A percentile compares a stretch with the other conserved stretches of the same genome.
These are phyloP conservation scores for Nitzschia palea DNA, from an alignment of 108 stramenopile genomes.

Conservation along the genomic window DNA sequence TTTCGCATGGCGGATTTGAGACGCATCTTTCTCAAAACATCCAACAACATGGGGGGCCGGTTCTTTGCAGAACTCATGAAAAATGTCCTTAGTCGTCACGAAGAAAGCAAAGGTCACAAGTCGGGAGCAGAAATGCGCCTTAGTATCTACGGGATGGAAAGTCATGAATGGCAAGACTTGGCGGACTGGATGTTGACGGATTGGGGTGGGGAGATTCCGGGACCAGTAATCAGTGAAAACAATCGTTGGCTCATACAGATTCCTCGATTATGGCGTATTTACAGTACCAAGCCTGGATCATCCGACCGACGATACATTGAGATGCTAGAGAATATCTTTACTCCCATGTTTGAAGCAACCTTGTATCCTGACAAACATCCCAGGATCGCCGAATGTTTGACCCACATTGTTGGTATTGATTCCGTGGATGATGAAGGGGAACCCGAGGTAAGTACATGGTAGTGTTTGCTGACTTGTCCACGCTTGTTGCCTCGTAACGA, in stretches of 20 bases:
- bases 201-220: slow-evolving; percentile 72
- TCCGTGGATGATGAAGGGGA: slow-evolving; percentile 98
- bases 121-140: slow-evolving; percentile 94
- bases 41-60: slow-evolving; percentile 86
- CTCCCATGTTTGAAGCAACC: slow-evolving; percentile 96
- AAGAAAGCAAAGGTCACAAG: slow-evolving; percentile 89
- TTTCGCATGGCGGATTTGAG: slow-evolving; percentile 96
- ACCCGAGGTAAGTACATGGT: slow-evolving; percentile 50
- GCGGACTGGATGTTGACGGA: slow-evolving; percentile 80
- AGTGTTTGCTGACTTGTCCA: neutral
- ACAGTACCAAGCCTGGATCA: slow-evolving; percentile 67
- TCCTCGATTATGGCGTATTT: slow-evolving; percentile 95
- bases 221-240: slow-evolving; percentile 88
- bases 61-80: slow-evolving; percentile 95
- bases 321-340: slow-evolving; percentile 97
- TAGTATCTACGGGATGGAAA: slow-evolving; percentile 96
- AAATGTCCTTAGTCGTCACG: slow-evolving; percentile 84
- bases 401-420: slow-evolving; percentile 97
- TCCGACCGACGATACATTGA: slow-evolving; percentile 70
- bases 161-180: slow-evolving; percentile 91
- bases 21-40: slow-evolving; percentile 98
- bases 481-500: neutral
- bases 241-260: slow-evolving; percentile 99
- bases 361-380: slow-evolving; percentile 91
- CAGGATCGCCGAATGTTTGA: slow-evolving; percentile 92